These are phyloP conservation scores for Gomphus bonarii DNA, from an alignment of 1,284 basidiomycete genomes.

Conservation along the genomic window DNA sequence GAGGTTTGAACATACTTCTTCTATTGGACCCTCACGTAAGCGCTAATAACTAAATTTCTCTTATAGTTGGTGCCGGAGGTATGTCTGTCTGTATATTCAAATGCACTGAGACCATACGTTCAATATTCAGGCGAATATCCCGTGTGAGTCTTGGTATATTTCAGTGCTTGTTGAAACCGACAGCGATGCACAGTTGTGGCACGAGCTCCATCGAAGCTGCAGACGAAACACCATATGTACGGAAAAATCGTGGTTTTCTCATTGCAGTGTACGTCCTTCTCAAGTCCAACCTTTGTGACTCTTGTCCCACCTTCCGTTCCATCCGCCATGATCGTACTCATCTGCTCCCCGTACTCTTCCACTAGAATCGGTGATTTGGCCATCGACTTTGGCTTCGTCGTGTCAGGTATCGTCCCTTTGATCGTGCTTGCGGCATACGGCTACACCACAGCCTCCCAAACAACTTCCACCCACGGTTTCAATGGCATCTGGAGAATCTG, in stretches of 20 bases:
- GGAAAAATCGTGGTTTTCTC: neutral
- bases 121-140: neutral
- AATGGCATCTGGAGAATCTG: conserved; percentile 18
- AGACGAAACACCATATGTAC: neutral
- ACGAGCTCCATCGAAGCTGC: neutral
- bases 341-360: neutral
- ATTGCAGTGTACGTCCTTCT: neutral
- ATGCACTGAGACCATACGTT: neutral
- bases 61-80: neutral
- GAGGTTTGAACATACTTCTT: neutral
- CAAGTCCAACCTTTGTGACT: too few relatives aligned
- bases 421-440: conserved; percentile 16
- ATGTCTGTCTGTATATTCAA: neutral
- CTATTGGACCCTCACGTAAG: neutral
- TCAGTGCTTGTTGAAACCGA: neutral
- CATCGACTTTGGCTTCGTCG: conserved; percentile 14
- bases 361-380: neutral
- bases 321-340: neutral
- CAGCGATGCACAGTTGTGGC: neutral
- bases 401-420: conserved; percentile 8
- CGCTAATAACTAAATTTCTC: neutral
- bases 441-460: conserved; percentile 1
- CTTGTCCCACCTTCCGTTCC: neutral
- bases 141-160: neutral
- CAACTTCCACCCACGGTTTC: conserved; percentile 3